Evolutionary conservation across 75 land plant genomes (phyloP), one percentile per base, ranked within the genome.

Genomic region (Picea sitchensis): DNA sequence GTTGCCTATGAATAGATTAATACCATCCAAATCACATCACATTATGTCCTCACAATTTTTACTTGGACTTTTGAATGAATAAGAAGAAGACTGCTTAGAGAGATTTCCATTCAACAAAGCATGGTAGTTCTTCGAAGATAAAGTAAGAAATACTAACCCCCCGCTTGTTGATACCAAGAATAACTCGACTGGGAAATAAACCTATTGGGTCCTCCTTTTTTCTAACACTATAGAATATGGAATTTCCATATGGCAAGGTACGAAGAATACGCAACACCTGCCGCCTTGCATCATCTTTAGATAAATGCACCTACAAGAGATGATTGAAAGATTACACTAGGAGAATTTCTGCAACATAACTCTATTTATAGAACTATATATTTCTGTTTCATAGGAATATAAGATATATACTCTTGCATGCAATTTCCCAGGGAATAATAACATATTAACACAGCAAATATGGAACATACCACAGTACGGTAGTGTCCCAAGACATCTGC

Each of bases 131-230:
- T 44, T 44, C 4, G 20, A 41, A 20, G 41, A 69, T 13, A 11
- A 31, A 60, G 56, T 62, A 13, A 61, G 63, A 26, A 56, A 59
- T 38, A 32, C 80, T 59, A 59, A 83, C 84, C 82, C 84, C 84
- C 44, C 81, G 61, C 47, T 83, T 83, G 65, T 83, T 83, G 21
- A 83, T 83, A 59, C 77, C 84, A 58, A 79, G 63, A 47, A 79
- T 83, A 15, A 83, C 65, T 26, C 76, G 56, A 58, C 84, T 83
- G 1, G 84, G 76, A 51, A 83, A 68, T 58, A 83, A 82, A 14
- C 84, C 84, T 26, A 79, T 83, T 13, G 84, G 84, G 54, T 83
- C 84, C 54, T 72, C 76, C 47, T 82, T 9, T 79, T 83, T 83
- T 8, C 69, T 61, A 7, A 80, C 84, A 59, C 47, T 79, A 72